phyloP scores from a whole-genome alignment of 225 moss, liverwort and hornwort genomes.

The Pseudisothecium myosuroides region DNA sequence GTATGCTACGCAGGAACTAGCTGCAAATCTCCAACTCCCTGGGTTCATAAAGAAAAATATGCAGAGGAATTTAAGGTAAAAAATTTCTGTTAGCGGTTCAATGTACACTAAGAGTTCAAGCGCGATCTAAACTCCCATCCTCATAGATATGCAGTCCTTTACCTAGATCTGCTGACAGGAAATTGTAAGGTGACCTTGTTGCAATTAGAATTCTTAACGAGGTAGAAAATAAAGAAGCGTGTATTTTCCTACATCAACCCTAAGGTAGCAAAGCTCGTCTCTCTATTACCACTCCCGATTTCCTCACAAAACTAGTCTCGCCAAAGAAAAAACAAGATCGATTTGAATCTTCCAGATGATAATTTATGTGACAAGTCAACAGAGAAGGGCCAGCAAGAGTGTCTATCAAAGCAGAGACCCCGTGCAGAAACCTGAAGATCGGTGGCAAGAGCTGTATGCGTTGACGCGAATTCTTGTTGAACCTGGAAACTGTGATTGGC shows the following conservation, averaged over 20 bases:
- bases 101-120: background rate
- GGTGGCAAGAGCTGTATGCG: conserved; percentile 65
- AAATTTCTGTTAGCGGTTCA: background rate
- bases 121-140: background rate
- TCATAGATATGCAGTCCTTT: background rate
- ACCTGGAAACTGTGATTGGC: conserved; percentile 58
- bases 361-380: background rate
- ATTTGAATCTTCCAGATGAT: background rate
- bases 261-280: background rate
- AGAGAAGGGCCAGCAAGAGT: background rate
- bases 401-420: background rate
- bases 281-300: background rate
- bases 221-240: background rate
- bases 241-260: background rate
- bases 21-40: background rate
- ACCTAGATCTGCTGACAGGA: background rate
- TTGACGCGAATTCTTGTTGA: conserved; percentile 63
- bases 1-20: background rate
- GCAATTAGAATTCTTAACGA: background rate
- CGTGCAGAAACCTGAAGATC: conserved; percentile 56
- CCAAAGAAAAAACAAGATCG: background rate
- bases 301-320: background rate
- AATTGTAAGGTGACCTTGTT: background rate
- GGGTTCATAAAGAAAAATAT: background rate
- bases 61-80: background rate